A percentile compares a stretch with the other conserved stretches of the same genome.
These are phyloP conservation scores for Boletus sensibilis DNA, from an alignment of 768 basidiomycete species.

Conservation along the genomic window DNA sequence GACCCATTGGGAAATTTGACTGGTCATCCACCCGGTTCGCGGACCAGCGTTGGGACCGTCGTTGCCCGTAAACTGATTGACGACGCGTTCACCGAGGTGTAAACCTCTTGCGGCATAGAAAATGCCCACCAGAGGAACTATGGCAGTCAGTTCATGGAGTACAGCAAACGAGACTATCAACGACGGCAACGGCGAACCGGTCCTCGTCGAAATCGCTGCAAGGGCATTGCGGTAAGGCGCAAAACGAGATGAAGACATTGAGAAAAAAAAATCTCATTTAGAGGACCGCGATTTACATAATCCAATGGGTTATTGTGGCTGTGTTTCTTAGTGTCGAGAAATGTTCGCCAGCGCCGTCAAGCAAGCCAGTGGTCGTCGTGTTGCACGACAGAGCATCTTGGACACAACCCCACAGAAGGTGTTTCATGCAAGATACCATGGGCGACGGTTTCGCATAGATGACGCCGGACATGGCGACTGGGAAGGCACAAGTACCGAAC, in stretches of 20 bases:
- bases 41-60: constrained; percentile 14
- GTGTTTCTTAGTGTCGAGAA: background rate
- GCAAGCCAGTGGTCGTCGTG: constrained; percentile 6
- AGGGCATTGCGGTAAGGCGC: constrained; percentile 55
- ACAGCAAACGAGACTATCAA: constrained; percentile 76
- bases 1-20: constrained; percentile 58
- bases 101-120: constrained; percentile 69
- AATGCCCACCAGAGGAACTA: constrained; percentile 69
- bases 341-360: constrained; percentile 20
- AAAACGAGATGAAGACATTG: constrained; percentile 35
- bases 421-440: constrained; percentile 1
- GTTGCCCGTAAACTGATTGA: constrained; percentile 38
- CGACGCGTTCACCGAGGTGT: constrained; percentile 67
- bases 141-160: constrained; percentile 82
- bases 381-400: background rate
- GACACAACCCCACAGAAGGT: background rate
- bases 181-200: constrained; percentile 74
- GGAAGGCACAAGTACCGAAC: constrained; percentile 5
- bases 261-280: too few relatives aligned
- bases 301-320: constrained; percentile 11
- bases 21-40: constrained; percentile 40
- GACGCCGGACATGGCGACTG: constrained; percentile 21
- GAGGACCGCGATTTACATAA: too few relatives aligned
- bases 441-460: constrained; percentile 23
- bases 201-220: constrained; percentile 58